Evolutionary conservation across 202 grass and related monocot species (phyloP).

Genomic region (Tripidium arundinaceum): DNA sequence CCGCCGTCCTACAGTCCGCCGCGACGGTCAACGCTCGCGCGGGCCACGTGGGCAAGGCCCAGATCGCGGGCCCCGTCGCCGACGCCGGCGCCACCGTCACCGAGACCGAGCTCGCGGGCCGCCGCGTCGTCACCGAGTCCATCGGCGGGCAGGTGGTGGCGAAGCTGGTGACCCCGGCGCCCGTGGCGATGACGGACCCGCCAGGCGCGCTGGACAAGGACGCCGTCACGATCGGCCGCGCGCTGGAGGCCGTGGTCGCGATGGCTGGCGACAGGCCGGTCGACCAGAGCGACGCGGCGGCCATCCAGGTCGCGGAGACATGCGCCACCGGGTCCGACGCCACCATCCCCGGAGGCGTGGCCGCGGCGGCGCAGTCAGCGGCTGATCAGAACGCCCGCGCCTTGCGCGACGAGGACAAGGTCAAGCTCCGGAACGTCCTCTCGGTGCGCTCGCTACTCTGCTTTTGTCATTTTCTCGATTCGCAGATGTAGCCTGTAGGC

Average conservation of each 20-base stretch:
- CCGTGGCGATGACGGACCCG: neutral
- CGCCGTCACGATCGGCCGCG: slow-evolving; percentile 35
- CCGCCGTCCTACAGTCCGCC: slow-evolving; percentile 38
- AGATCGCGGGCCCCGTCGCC: slow-evolving; percentile 29
- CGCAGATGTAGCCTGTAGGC: neutral
- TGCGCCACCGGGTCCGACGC: slow-evolving; percentile 20
- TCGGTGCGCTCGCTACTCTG: neutral
- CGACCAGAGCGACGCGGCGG: neutral
- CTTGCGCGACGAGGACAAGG: slow-evolving; percentile 27
- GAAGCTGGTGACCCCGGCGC: slow-evolving; percentile 10
- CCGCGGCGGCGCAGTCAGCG: slow-evolving; percentile 33
- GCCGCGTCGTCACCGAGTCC: slow-evolving; percentile 52
- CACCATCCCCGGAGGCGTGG: slow-evolving; percentile 18
- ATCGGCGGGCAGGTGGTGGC: slow-evolving; percentile 47
- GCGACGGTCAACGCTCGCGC: slow-evolving; percentile 31
- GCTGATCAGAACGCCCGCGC: slow-evolving; percentile 25
- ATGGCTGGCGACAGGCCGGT: slow-evolving; percentile 1
- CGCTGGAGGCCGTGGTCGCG: slow-evolving; percentile 38
- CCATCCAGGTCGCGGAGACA: slow-evolving; percentile 35
- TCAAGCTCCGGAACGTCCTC: slow-evolving; percentile 47
- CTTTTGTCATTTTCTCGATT: neutral
- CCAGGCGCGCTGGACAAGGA: neutral
- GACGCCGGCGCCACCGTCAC: slow-evolving; percentile 38
- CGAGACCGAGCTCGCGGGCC: slow-evolving; percentile 34
- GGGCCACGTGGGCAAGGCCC: slow-evolving; percentile 26